Evolutionary conservation across 495 filamentous ascomycete species (phyloP).

Genomic region (Talaromyces proteolyticus): DNA sequence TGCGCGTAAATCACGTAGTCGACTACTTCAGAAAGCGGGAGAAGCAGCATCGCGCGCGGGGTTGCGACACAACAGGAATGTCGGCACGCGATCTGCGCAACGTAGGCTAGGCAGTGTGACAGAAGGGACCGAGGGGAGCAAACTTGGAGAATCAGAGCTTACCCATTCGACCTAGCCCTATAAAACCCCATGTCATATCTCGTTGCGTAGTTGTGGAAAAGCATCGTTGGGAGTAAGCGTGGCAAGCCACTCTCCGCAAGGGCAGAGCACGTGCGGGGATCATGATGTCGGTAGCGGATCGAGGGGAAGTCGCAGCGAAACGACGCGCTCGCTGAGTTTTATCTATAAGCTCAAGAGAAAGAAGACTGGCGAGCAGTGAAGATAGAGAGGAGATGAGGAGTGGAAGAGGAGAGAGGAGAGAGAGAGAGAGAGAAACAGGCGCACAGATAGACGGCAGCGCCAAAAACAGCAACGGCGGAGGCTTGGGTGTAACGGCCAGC

Average conservation of each 20-base stretch:
- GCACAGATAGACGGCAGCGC: background rate
- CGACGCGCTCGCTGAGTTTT: no score
- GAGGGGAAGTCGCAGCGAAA: no score
- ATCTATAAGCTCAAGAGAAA: no score
- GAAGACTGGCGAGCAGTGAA: background rate
- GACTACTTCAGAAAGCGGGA: conserved; percentile 2
- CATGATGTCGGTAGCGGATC: no score
- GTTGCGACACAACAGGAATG: conserved; percentile 1
- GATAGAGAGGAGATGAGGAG: background rate
- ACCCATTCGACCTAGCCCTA: conserved; percentile 88
- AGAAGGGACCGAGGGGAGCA: conserved; percentile 8
- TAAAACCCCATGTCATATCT: conserved; percentile 71
- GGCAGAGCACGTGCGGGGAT: conserved; percentile 6
- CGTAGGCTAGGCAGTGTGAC: background rate
- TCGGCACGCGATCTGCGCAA: background rate
- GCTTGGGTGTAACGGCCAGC: no score
- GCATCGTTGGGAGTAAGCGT: conserved; percentile 16
- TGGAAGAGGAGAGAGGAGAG: background rate
- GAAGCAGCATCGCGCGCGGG: conserved; percentile 9
- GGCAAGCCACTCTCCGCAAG: background rate
- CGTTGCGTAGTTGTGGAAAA: conserved; percentile 52
- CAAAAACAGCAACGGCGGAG: background rate
- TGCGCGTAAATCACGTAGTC: no score
- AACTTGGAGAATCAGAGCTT: conserved; percentile 17
- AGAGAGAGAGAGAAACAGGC: background rate